Evolutionary conservation across 2,329 filamentous ascomycete genomes (phyloP), one percentile per base, ranked within the genome.

Genomic region (Colletotrichum orchidophilum): DNA sequence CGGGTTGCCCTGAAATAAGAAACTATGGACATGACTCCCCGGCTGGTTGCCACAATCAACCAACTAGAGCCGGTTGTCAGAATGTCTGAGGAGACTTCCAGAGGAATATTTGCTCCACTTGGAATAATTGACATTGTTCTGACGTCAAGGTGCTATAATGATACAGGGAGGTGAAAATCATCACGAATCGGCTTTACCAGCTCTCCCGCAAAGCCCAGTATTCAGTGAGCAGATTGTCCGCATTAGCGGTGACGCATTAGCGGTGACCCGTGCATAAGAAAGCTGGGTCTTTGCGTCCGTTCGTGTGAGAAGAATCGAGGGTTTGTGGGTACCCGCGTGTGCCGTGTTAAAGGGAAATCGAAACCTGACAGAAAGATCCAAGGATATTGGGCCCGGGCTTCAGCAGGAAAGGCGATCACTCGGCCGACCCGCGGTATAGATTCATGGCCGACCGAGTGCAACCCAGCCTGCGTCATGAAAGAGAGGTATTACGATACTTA

Each of bases 381-480:
- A 12, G n/a, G 8, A 13, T 3, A 24, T 8, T 11, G 21, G n/a
- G 15, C 60, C 59, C 58, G 31, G 31, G 11, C 12, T 49, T 31
- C 21, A 29, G 66, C 46, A 27, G 24, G 18, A 13, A 57, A 15
- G 53, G 9, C 21, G 53, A 64, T 59, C 42, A 6, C n/a, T 64
- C 60, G 3, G 33, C 31, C 18, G 54, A 27, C 46, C 66, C 60
- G 46, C 66, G 24, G 42, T 46, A 65, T 69, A 69, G 42, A 12
- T 53, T 69, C 53, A 9, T 21, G 26, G 18, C 24, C 24, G 18
- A 15, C n/a, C 39, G 24, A 11, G 39, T 5, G 7, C 1, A 21
- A 59, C 35, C 66, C 24, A 69, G 31, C 15, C 11, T 18, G n/a
- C 18, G 33, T 49, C 24, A 24, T 5, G 7, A 11, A 39, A 27